Evolutionary conservation across 805 yeast species (phyloP), one percentile per base, ranked within the genome.

Genomic region (Candida maesae): DNA sequence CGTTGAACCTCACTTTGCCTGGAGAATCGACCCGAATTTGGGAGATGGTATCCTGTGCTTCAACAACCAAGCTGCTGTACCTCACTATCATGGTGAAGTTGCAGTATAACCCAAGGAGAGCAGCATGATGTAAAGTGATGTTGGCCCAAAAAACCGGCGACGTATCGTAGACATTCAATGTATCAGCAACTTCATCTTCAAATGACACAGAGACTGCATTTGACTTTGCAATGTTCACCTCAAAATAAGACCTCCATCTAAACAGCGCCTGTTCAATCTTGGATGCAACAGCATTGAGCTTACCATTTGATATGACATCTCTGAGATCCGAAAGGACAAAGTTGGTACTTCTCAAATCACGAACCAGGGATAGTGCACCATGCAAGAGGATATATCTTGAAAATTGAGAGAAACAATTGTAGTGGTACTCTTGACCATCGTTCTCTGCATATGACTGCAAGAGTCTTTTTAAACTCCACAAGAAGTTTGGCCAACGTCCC

Each of bases 141-240:
- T 61, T 63, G 2, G 61, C 56, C 69, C 69, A 65, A 27, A 59
- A 64, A 3, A 59, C 47, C 8, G 61, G 55, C 3, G 68, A 55
- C 2, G 58, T 53, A n/a, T 60, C 66, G 41, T 65, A 65, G 31
- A 52, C 51, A 46, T 64, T 65, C 19, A 63, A 42, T 8, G 42
- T n/a, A 5, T n/a, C n/a, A n/a, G 37, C 35, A 5, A 32, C 36
- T 27, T 4, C 38, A 30, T 3, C 35, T 15, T 36, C 44, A 21
- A 23, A 36, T 7, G 17, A 5, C 5, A 36, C 14, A 5, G 37
- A 38, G 4, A 42, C 33, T 4, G 44, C 50, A 39, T 56, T 59
- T 3, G 55, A 48, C 16, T 47, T 38, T 9, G 50, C 45, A 19
- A 64, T 61, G 31, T 65, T 67, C 15, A 42, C 34, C 39, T 52